Conservation (phyloP, 2,329 filamentous ascomycete genomes). For the Aspergillus carbonarius region DNA sequence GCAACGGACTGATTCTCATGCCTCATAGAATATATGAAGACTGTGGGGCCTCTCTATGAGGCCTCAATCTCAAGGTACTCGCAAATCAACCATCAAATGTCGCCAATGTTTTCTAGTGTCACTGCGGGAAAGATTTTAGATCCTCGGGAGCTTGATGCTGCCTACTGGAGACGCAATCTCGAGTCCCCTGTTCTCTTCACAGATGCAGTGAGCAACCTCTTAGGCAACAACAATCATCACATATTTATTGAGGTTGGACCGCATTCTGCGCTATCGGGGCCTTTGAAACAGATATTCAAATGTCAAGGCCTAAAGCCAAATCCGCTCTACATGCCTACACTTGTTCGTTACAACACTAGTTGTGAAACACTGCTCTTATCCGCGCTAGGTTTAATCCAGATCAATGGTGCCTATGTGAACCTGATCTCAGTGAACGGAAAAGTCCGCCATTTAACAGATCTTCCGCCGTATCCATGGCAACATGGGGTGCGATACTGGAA, state of each 20-base stretch:
- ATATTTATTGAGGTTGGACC: constrained; percentile 35
- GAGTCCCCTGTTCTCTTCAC: constrained; percentile 23
- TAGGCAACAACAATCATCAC: constrained; percentile 9
- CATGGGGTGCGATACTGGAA: constrained; percentile 22
- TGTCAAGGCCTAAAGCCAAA: not conserved
- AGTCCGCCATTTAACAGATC: constrained; percentile 16
- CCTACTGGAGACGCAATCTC: constrained; percentile 17
- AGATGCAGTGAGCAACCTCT: constrained; percentile 10
- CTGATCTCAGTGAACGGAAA: not conserved
- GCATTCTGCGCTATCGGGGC: constrained; percentile 36
- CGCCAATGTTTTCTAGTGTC: constrained; percentile 8
- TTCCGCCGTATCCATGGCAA: constrained; percentile 27
- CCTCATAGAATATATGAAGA: constrained; percentile 6
- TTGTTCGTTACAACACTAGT: constrained; percentile 7
- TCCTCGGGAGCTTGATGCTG: not conserved
- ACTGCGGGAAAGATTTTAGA: not conserved
- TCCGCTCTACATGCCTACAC: constrained; percentile 7
- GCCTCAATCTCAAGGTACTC: not conserved
- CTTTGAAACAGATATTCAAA: constrained; percentile 22
- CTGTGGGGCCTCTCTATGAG: not conserved
- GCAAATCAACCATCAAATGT: not conserved
- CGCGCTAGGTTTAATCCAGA: constrained; percentile 20
- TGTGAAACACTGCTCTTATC: constrained; percentile 21
- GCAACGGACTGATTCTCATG: not conserved
- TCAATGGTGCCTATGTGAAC: not conserved